Base-by-base conservation (phyloP, 768 basidiomycete genomes). In the Russula brevipes region DNA sequence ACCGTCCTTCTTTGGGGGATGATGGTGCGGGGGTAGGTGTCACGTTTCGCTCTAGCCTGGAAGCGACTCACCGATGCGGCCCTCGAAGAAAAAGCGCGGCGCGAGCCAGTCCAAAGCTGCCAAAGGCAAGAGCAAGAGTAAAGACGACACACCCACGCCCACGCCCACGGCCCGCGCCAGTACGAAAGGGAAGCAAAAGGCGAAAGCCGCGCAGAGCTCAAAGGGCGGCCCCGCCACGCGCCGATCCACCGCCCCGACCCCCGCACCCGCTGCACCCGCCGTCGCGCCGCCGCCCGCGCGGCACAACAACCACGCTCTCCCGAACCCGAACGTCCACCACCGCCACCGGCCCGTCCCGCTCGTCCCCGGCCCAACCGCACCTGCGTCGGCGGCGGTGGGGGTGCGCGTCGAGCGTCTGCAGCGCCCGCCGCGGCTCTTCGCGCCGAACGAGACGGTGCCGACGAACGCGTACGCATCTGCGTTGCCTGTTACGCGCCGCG, bases 261-360 rank as follows among this genome's bases (percentile, higher is more conserved):
- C 45, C 36, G 24, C 47, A 24, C 38, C 14, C 9, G 3, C 30
- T 49, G 41, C 68, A 14, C 66, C 73, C 5, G 71, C 73, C 36
- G 64, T 78, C 4, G 72, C 76, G 11, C 72, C 75, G 35, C 69
- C 75, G 12, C n/a, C n/a, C n/a, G 79, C 78, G 65, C 77, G 82
- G 17, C 81, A 86, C 70, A 82, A 86, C 70, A 82, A 77, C 69
- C 83, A 87, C 64, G 73, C 78, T 17, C 76, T 87, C 12, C 87
- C 87, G 0, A 81, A 81, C 12, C 86, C 86, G 0, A 86, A 81
- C 63, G 76, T 85, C 0, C 83, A 91, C 63, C 89, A 91, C 71
- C 80, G 89, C 53, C 89, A 92, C 70, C 77, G 86, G 33, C 84
- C 87, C 12, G 76, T 84, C 5, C 85, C 89, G 0, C 73, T 90